These are phyloP conservation scores for Lathyrus aphaca DNA, from an alignment of 306 rosid species.

Conservation along the genomic window DNA sequence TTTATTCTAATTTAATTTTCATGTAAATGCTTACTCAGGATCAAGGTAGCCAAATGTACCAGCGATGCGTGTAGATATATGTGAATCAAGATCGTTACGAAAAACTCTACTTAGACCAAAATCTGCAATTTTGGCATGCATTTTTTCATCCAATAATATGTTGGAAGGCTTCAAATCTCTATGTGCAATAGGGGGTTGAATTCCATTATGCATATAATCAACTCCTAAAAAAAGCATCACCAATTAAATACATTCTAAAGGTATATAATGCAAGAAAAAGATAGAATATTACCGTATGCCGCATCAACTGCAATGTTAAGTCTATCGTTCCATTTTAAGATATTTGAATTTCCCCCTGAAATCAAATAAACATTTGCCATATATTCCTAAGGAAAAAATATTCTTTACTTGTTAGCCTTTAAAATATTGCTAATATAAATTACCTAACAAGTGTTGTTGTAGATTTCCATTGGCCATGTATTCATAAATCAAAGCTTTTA, in stretches of 20 bases:
- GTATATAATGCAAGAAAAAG: neutral
- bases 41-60: slow-evolving; percentile 55
- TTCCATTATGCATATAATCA: slow-evolving; percentile 51
- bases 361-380: neutral
- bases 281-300: slow-evolving; percentile 10
- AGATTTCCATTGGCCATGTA: slow-evolving; percentile 41
- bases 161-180: slow-evolving; percentile 63
- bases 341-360: slow-evolving; percentile 1
- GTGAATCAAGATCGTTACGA: slow-evolving; percentile 12
- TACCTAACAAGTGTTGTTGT: slow-evolving; percentile 2
- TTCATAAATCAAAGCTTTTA: slow-evolving; percentile 36
- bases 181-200: slow-evolving; percentile 42
- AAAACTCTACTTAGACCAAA: neutral
- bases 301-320: slow-evolving; percentile 27
- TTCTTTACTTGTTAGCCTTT: no score
- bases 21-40: slow-evolving; percentile 45
- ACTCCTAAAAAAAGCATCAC: slow-evolving; percentile 39
- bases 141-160: slow-evolving; percentile 45
- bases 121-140: slow-evolving; percentile 52
- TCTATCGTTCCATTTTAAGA: slow-evolving; percentile 33
- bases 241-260: neutral
- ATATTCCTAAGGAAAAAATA: no score
- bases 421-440: neutral
- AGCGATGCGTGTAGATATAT: slow-evolving; percentile 33
- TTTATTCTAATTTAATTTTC: no score